Evolutionary conservation across 768 basidiomycete genomes (phyloP).

Genomic region (Nidularia sp.): DNA sequence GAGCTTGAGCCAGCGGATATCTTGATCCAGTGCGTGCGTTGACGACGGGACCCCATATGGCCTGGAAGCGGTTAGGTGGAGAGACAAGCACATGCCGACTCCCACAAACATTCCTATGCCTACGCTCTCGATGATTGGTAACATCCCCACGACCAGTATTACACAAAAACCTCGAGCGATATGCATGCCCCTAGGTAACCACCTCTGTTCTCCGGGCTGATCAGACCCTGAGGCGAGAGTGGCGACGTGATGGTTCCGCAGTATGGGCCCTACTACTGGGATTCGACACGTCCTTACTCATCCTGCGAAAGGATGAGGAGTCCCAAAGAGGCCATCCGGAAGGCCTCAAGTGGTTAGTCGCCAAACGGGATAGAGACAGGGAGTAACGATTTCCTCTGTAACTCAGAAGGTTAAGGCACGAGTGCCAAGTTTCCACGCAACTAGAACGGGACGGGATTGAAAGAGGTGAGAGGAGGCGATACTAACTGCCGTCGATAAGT

Average conservation of each 20-base stretch:
- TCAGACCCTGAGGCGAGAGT: constrained; percentile 31
- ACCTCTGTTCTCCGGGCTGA: constrained; percentile 26
- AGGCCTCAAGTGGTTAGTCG: too few relatives aligned
- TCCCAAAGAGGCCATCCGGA: too few relatives aligned
- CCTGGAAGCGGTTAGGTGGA: constrained; percentile 24
- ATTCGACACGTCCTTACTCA: too few relatives aligned
- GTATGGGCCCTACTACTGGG: too few relatives aligned
- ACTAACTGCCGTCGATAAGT: constrained; percentile 99
- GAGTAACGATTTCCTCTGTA: constrained; percentile 36
- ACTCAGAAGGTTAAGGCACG: constrained; percentile 27
- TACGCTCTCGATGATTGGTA: too few relatives aligned
- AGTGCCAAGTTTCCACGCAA: constrained; percentile 16
- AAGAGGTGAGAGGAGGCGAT: constrained; percentile 51
- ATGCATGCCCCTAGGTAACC: too few relatives aligned
- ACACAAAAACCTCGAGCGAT: too few relatives aligned
- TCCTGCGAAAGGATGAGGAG: too few relatives aligned
- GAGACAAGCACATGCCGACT: background rate
- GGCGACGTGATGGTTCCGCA: background rate
- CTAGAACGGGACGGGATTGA: constrained; percentile 34
- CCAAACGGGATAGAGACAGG: constrained; percentile 34
- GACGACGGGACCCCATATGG: background rate
- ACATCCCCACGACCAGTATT: too few relatives aligned
- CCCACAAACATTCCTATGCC: background rate
- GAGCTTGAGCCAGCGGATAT: constrained; percentile 10
- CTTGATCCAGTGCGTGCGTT: background rate